Evolutionary conservation across 306 rosid genomes (phyloP).

Genomic region (Citrullus amarus): DNA sequence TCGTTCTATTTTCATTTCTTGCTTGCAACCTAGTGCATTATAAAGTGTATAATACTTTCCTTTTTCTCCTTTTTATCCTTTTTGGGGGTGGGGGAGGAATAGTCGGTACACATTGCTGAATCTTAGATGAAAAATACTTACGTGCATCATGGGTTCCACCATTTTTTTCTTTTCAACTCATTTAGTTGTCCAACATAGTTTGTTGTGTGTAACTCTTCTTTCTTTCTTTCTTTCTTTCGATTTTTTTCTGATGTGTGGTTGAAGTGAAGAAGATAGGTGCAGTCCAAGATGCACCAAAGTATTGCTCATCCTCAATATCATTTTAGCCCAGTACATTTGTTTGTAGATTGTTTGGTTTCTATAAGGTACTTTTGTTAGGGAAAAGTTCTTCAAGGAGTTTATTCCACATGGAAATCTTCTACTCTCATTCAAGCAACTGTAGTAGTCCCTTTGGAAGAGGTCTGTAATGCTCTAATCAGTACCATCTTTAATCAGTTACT

Average conservation of each 20-base stretch:
- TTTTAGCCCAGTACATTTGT: not conserved
- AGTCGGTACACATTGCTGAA: not conserved
- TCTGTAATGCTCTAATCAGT: not conserved
- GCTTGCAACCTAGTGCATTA: not conserved
- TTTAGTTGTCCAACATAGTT: no score
- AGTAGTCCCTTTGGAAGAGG: not conserved
- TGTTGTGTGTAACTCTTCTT: no score
- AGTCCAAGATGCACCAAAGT: no score
- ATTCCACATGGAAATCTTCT: not conserved
- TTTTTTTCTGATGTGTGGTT: no score
- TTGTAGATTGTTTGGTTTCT: not conserved
- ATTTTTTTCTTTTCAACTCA: no score
- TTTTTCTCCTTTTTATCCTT: not conserved
- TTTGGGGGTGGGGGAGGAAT: not conserved
- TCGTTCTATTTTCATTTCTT: not conserved
- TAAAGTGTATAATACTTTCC: not conserved
- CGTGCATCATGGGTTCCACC: no score
- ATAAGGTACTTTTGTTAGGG: not conserved
- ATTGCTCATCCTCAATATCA: not conserved
- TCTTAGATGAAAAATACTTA: not conserved
- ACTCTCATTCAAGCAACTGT: not conserved
- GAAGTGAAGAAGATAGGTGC: no score
- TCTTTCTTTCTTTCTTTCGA: no score
- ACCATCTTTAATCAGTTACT: not conserved
- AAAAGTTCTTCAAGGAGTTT: not conserved